Base-by-base conservation (phyloP, 1,139 yeast genomes). In the Pneumocystis carinii region DNA sequence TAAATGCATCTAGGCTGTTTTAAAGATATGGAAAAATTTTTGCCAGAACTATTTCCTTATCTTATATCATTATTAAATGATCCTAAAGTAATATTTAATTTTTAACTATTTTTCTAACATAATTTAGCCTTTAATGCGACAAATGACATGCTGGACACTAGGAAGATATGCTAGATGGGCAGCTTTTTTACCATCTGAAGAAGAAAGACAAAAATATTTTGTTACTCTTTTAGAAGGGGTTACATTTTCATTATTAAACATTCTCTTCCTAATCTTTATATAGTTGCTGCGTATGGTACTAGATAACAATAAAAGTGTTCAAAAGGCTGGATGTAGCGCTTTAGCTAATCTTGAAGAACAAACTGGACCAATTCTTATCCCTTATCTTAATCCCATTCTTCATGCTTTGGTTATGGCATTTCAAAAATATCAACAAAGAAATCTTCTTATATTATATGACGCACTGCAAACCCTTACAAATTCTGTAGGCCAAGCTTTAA, bases 121-220 rank as follows among this genome's bases (percentile, higher is more conserved):
- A 48, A 48, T 48, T 10, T 48, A 90, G 74, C 86, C 96, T 7
- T 81, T 95, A 59, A 96, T 92, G 10, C 81, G 97, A 68, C 95
- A 89, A 73, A 92, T 92, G 63, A 78, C 96, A 0, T 90, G 97
- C 76, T 92, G 98, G 98, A 88, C 97, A 0, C 76, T 92, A 62
- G 86, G 96, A 57, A 79, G 97, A 65, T 92, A 85, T 72, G 81
- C 95, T 0, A 71, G 81, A 3, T 90, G 96, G 96, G 86, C 90
- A 24, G 71, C 72, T 55, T 69, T 69, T 41, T 68, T 70, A 60
- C 68, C 73, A 15, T 86, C 86, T 1, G 77, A 76, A 64, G 78
- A 76, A 58, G 84, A 84, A 41, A 87, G 83, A 71, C 80, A 89
- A 19, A 81, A 78, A 68, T 85, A 86, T 70, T 85, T 87, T 71